Percentiles rank a stretch among this genome's conserved stretches.
These are phyloP conservation scores for Hypholoma fasciculare DNA, from an alignment of 768 basidiomycete species.

Conservation along the genomic window DNA sequence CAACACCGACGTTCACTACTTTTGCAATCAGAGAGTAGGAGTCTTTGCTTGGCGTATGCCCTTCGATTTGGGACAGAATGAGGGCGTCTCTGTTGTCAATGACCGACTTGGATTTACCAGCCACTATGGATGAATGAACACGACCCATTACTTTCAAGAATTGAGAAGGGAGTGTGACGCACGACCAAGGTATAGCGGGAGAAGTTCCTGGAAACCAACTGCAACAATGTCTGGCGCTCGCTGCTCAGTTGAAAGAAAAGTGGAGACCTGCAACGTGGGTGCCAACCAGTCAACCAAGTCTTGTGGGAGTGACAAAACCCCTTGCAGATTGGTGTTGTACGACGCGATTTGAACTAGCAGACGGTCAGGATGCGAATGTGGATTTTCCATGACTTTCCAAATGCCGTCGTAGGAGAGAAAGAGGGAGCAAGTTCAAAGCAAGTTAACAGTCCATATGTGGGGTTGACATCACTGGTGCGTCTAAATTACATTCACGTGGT, in stretches of 20 bases:
- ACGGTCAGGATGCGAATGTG: constrained; percentile 23
- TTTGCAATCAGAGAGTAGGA: constrained; percentile 77
- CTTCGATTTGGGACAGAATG: constrained; percentile 74
- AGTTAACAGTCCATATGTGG: not conserved
- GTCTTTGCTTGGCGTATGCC: constrained; percentile 70
- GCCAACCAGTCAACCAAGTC: constrained; percentile 92
- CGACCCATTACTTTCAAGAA: constrained; percentile 4
- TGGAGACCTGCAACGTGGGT: constrained; percentile 77
- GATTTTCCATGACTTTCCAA: constrained; percentile 6
- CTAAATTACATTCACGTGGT: not conserved
- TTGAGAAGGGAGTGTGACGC: constrained; percentile 32
- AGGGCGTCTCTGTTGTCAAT: constrained; percentile 68
- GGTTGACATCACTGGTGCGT: not conserved
- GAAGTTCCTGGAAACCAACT: constrained; percentile 91
- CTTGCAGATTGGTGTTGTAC: constrained; percentile 92
- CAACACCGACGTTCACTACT: constrained; percentile 84
- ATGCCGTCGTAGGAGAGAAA: not conserved
- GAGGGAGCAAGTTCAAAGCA: not conserved
- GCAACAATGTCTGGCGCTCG: constrained; percentile 85
- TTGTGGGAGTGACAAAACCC: constrained; percentile 69
- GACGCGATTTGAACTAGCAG: constrained; percentile 80
- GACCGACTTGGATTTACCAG: constrained; percentile 72
- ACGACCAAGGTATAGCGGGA: constrained; percentile 88
- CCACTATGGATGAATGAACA: constrained; percentile 45
- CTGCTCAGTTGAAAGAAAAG: constrained; percentile 61